Evolutionary conservation across 2,329 filamentous ascomycete genomes (phyloP), one percentile per base, ranked within the genome.

Genomic region (Fusarium sp.): DNA sequence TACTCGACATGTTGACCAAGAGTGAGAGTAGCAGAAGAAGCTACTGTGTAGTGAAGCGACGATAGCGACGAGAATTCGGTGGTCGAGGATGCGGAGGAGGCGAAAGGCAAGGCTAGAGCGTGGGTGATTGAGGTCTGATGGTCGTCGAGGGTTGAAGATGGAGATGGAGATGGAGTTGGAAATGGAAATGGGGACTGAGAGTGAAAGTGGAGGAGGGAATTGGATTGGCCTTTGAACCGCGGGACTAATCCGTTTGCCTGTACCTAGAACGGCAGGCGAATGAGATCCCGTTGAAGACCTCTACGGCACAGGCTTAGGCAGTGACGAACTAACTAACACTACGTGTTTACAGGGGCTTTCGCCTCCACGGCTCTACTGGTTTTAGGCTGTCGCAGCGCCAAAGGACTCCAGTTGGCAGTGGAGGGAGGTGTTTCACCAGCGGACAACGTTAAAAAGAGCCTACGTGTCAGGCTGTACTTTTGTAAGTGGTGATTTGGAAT

Each of bases 1-100:
- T 97, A 84, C 94, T 94, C 80, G 96, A 95, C 96, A 99, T 99
- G 79, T 81, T 88, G 83, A 79, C 74, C 75, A 75, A 66, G 69
- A 60, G 67, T 56, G 74, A 64, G 64, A 65, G 70, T 49, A 74
- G 60, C 61, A 64, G 65, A 63, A 65, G 60, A 23, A 58, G 75
- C 68, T 64, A 60, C 63, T 35, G 53, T 42, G 42, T 69, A 73
- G 60, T 60, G 49, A 62, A 61, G 59, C 43, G 64, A 71, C 60
- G 68, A 64, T 67, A n/a, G 69, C 60, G 61, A 66, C 16, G 58
- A 64, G 59, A 44, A 37, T 54, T 58, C 59, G 59, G 38, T 54
- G 43, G 61, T 59, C 67, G 66, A 70, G 25, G 47, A 50, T 21
- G 56, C 50, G 67, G 54, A 64, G 53, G 67, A 71, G 66, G 43